A percentile compares a stretch with the other conserved stretches of the same genome.
Conservation (phyloP, 371 early-diverging fungal species). For the Apophysomyces ossiformis region DNA sequence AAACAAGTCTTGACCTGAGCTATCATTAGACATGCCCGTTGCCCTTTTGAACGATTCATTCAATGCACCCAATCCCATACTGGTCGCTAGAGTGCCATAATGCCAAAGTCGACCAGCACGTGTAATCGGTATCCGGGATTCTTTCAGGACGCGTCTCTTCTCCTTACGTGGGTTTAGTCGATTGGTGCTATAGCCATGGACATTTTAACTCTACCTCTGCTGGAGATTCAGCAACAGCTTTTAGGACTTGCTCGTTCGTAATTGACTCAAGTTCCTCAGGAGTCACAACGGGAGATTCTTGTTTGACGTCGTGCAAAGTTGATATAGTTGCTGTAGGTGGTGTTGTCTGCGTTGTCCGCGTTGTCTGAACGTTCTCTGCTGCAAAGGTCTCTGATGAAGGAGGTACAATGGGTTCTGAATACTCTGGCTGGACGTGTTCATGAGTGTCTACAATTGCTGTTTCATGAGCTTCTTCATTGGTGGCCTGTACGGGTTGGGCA, state of each 20-base stretch:
- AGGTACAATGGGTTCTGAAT: no score
- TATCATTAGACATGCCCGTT: conserved; percentile 49
- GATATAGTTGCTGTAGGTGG: no score
- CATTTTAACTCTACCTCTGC: background rate
- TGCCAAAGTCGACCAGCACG: conserved; percentile 68
- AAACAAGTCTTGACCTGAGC: conserved; percentile 39
- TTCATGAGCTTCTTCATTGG: background rate
- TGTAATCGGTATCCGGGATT: conserved; percentile 69
- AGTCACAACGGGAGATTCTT: background rate
- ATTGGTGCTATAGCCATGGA: background rate
- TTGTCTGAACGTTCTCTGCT: no score
- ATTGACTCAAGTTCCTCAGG: conserved; percentile 14
- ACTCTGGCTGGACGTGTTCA: background rate
- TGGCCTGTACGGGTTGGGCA: background rate
- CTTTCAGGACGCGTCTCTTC: conserved; percentile 43
- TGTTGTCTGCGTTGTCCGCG: no score
- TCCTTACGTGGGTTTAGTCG: conserved; percentile 10
- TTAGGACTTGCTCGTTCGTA: conserved; percentile 13
- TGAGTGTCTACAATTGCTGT: background rate
- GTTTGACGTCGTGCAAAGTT: background rate
- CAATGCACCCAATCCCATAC: conserved; percentile 77
- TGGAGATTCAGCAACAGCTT: conserved; percentile 5
- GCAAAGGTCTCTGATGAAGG: no score
- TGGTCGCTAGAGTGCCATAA: conserved; percentile 75
- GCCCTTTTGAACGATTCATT: conserved; percentile 74